A percentile compares a stretch with the other conserved stretches of the same genome.
Conservation (phyloP, 2,329 filamentous ascomycete species). For the Leptographium radiaticola region DNA sequence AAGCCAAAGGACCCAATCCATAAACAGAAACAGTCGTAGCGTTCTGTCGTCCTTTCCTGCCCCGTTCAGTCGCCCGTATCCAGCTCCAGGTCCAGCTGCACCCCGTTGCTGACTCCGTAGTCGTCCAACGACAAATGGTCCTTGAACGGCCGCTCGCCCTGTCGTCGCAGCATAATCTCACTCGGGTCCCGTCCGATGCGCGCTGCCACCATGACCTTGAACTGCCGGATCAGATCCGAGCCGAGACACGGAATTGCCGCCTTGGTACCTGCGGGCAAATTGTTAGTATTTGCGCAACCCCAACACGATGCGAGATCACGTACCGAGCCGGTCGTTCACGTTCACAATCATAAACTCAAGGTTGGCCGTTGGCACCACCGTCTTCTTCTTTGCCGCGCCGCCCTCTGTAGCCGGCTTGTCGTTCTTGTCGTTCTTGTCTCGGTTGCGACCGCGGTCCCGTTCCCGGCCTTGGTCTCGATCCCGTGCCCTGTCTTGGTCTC, state of each 20-base stretch:
- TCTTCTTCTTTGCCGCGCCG: slow-evolving; percentile 37
- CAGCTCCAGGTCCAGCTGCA: slow-evolving; percentile 52
- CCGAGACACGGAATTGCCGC: slow-evolving; percentile 82
- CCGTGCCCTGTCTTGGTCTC: slow-evolving; percentile 14
- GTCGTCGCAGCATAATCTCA: slow-evolving; percentile 83
- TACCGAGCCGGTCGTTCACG: slow-evolving; percentile 77
- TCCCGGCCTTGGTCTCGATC: slow-evolving; percentile 13
- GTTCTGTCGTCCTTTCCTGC: too few species aligned
- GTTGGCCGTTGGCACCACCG: not conserved
- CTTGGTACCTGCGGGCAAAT: slow-evolving; percentile 49
- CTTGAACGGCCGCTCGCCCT: slow-evolving; percentile 89
- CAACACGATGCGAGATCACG: not conserved
- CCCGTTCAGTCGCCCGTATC: slow-evolving; percentile 42
- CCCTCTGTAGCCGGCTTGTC: slow-evolving; percentile 5
- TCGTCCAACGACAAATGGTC: slow-evolving; percentile 78
- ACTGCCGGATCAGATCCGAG: slow-evolving; percentile 69
- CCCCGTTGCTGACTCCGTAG: slow-evolving; percentile 88
- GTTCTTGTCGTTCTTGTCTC: not conserved
- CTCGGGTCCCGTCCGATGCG: slow-evolving; percentile 79
- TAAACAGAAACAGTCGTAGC: too few species aligned
- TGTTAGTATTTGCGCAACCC: not conserved
- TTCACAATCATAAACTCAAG: slow-evolving; percentile 65
- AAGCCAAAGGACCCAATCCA: not conserved
- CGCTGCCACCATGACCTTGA: slow-evolving; percentile 85
- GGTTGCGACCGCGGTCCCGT: slow-evolving; percentile 12